Conservation (phyloP, 805 yeast species). For the Torulaspora delbrueckii region DNA sequence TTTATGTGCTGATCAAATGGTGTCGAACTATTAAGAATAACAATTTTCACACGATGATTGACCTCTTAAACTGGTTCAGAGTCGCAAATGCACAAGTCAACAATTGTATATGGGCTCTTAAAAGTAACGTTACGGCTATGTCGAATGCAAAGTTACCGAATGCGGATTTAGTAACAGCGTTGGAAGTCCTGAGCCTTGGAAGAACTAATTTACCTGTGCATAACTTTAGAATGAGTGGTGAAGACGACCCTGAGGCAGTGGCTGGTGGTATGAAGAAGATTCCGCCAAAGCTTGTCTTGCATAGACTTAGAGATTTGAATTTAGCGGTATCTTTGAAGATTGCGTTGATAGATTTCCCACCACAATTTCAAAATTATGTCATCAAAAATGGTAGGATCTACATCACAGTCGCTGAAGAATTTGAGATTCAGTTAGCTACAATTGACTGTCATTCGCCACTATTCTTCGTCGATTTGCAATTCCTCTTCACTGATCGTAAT, state of each 20-base stretch:
- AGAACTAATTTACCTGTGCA: conserved; percentile 69
- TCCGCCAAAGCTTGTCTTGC: conserved; percentile 51
- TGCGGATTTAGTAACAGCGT: conserved; percentile 82
- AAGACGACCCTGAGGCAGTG: conserved; percentile 10
- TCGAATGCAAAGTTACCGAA: conserved; percentile 88
- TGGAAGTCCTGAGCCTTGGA: conserved; percentile 77
- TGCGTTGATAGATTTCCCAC: conserved; percentile 66
- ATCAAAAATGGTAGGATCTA: conserved; percentile 74
- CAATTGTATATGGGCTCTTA: conserved; percentile 59
- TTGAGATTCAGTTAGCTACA: conserved; percentile 73
- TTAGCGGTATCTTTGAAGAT: conserved; percentile 67
- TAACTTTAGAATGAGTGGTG: conserved; percentile 43
- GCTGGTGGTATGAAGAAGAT: conserved; percentile 32
- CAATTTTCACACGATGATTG: conserved; percentile 72
- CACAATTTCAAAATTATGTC: conserved; percentile 54
- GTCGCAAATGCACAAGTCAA: conserved; percentile 68
- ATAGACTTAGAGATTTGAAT: conserved; percentile 63
- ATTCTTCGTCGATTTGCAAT: conserved; percentile 70
- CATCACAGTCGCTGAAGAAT: conserved; percentile 58
- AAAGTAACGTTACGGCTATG: conserved; percentile 52
- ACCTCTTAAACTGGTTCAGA: conserved; percentile 81
- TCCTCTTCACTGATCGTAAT: conserved; percentile 41
- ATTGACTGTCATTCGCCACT: conserved; percentile 65
- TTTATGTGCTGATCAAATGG: conserved; percentile 90
- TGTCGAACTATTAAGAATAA: conserved; percentile 54